A percentile compares a stretch with the other conserved stretches of the same genome.
Conservation (phyloP, 306 rosid species). For the Cajanus cajan region DNA sequence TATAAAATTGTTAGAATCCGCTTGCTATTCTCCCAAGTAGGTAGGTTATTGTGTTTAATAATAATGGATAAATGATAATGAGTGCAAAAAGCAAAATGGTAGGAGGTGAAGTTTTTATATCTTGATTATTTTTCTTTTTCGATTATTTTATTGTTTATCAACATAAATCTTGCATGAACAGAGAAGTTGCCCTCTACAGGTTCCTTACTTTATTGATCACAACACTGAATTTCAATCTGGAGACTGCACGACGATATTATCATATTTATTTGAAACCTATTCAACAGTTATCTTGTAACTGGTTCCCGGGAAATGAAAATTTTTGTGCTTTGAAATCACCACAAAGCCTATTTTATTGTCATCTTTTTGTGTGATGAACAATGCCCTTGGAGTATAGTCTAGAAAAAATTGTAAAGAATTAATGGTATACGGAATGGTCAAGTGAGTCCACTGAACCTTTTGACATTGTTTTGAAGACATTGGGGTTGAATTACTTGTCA, state of each 20-base stretch:
- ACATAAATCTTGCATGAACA: conserved; percentile 19
- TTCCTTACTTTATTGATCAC: conserved; percentile 77
- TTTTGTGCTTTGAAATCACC: not conserved
- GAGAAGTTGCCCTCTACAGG: conserved; percentile 46
- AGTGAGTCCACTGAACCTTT: not conserved
- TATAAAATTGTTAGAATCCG: not conserved
- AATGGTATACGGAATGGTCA: not conserved
- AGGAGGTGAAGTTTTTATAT: not conserved
- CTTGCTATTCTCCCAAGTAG: not conserved
- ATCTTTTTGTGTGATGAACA: conserved; percentile 5
- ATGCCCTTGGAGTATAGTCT: not conserved
- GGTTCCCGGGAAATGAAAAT: not conserved
- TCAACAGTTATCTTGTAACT: conserved; percentile 41
- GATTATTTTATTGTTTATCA: not conserved
- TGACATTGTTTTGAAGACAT: not conserved
- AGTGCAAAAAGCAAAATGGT: not conserved
- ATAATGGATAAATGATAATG: not conserved
- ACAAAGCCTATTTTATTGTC: not conserved
- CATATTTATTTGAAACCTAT: conserved; percentile 71
- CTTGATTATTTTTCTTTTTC: not conserved
- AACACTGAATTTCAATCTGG: conserved; percentile 68
- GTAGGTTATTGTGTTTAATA: not conserved
- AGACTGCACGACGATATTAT: conserved; percentile 63
- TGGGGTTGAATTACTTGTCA: conserved; percentile 7
- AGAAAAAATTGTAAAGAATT: conserved; percentile 6